Base-by-base conservation (phyloP, 768 basidiomycete genomes). In the Infundibulicybe gibba region DNA sequence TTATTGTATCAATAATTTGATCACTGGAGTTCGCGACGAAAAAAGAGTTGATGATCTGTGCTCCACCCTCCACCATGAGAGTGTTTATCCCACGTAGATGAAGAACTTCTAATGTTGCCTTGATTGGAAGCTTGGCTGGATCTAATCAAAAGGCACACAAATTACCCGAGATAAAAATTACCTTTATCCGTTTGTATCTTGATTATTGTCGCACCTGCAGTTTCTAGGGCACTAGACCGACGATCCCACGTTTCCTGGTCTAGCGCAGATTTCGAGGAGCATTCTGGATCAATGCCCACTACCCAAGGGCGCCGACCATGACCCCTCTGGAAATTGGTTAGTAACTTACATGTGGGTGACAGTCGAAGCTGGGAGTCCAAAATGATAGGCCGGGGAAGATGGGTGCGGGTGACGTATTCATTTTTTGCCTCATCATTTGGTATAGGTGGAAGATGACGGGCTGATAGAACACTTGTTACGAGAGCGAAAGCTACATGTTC, bases 1-100 rank as follows among this genome's bases (percentile, higher is more conserved):
- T 77, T 15, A 97, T 57, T 11, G 75, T 72, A 61, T 97, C 89
- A 5, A 95, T 73, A 11, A 79, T 49, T 21, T 60, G 57, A 19
- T 60, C 53, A 34, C 40, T 63, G 11, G 50, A 48, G 14, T 46
- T 48, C 15, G 50, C 48, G 6, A 52, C 45, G 12, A 93, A 65
- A 67, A 92, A 90, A 1, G 88, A 82, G 5, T 75, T 70, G 47
- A 99, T 92, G 52, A 99, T 74, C 8, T 69, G 67, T 8, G 91
- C 87, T 13, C 97, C 97, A 44, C 97, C 97, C 69, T 99, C 97
- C 5, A 97, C 89, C 95, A 99, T 99, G 45, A 97, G 68, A 10
- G 83, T 85, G 10, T 66, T 65, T 50, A 95, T 71, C 3, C 79
- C 81, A n/a, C 74, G 66, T 10, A 65, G 62, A n/a, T 64, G 65